Conservation (phyloP, 352 stramenopile species). For the Phytophthora brassicae region DNA sequence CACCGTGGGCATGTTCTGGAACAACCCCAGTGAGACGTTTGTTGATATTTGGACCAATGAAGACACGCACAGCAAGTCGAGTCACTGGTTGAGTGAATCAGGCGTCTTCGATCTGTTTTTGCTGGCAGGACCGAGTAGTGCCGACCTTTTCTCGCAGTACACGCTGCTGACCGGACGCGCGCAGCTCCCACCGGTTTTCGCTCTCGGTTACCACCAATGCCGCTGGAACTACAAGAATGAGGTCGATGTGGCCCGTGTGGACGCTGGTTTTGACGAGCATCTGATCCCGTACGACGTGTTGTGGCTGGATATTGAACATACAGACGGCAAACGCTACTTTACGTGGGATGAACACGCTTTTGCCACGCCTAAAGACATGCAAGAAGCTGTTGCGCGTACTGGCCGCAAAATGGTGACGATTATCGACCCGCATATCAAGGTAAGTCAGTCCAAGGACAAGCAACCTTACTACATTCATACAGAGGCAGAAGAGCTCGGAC, state of each 20-base stretch:
- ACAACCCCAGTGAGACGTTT: constrained; percentile 99
- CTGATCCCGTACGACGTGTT: constrained; percentile 99
- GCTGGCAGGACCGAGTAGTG: constrained; percentile 86
- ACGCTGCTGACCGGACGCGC: constrained; percentile 91
- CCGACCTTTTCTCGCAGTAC: constrained; percentile 92
- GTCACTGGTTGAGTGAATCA: constrained; percentile 95
- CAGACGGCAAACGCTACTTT: constrained; percentile 97
- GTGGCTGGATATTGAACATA: constrained; percentile 99
- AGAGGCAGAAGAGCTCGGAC: constrained; percentile 77
- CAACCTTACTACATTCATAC: constrained; percentile 91
- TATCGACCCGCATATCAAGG: constrained; percentile 99
- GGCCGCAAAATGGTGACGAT: constrained; percentile 99
- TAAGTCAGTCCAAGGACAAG: constrained; percentile 80
- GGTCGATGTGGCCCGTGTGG: constrained; percentile 89
- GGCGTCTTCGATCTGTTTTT: constrained; percentile 98
- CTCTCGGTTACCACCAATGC: constrained; percentile 98
- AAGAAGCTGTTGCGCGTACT: constrained; percentile 87
- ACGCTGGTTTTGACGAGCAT: constrained; percentile 94
- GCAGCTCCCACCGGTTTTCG: constrained; percentile 95
- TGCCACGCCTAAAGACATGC: constrained; percentile 94
- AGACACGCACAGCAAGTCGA: constrained; percentile 49
- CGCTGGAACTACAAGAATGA: constrained; percentile 99
- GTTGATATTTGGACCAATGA: constrained; percentile 92
- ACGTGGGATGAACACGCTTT: constrained; percentile 98
- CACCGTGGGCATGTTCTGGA: constrained; percentile 97